A percentile compares a stretch with the other conserved stretches of the same genome.
These are phyloP conservation scores for Tetradesmus obliquus DNA, from an alignment of 139 green algal genomes.

Conservation along the genomic window DNA sequence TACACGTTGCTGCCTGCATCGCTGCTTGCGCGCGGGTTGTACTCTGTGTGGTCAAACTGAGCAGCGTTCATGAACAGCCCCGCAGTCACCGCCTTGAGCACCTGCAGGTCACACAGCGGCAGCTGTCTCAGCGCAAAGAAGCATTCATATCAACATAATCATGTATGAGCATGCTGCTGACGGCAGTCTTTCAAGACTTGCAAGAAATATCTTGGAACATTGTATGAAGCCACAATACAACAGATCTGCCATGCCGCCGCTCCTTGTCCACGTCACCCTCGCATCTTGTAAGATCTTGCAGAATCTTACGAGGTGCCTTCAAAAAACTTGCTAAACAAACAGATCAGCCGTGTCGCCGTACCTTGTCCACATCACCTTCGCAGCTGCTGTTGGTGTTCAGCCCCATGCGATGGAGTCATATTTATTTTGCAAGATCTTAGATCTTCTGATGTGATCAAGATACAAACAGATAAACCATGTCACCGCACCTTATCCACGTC, in stretches of 20 bases:
- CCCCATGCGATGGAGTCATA: slow-evolving; percentile 38
- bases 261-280: slow-evolving; percentile 53
- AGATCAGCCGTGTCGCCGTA: background rate
- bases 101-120: background rate
- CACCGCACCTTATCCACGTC: slow-evolving; percentile 50
- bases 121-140: background rate
- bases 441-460: background rate
- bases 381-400: slow-evolving; percentile 52
- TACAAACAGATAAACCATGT: background rate
- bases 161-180: background rate
- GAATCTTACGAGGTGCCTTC: background rate
- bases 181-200: slow-evolving; percentile 50
- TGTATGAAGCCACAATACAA: background rate
- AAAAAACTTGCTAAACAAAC: background rate
- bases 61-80: slow-evolving; percentile 82
- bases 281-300: background rate
- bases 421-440: background rate
- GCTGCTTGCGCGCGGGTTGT: slow-evolving; percentile 55
- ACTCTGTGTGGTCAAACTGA: slow-evolving; percentile 62
- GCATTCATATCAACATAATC: background rate
- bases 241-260: too few species aligned
- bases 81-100: slow-evolving; percentile 55
- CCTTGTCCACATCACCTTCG: slow-evolving; percentile 51
- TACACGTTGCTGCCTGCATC: slow-evolving; percentile 70
- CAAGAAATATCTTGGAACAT: too few species aligned